Conservation (phyloP, 1,139 yeast genomes). For the Suhomyces guaymorum region DNA sequence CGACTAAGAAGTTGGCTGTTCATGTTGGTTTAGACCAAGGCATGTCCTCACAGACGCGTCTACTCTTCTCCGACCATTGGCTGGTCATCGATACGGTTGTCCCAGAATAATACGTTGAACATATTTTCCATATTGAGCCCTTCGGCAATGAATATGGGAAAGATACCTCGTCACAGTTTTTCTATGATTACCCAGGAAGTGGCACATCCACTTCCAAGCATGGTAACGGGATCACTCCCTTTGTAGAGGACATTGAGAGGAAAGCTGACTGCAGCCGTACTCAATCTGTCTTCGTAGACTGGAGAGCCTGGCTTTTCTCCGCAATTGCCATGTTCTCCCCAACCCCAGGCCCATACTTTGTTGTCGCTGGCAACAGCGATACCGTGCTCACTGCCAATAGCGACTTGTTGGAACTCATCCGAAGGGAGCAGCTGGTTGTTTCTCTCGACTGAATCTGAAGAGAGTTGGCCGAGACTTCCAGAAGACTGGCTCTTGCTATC, state of each 20-base stretch:
- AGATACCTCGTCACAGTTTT: slow-evolving; percentile 70
- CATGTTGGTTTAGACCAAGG: no score
- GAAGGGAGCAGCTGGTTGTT: no score
- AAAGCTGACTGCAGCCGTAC: slow-evolving; percentile 6
- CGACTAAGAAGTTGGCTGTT: slow-evolving; percentile 19
- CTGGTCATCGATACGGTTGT: slow-evolving; percentile 55
- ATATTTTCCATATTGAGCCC: slow-evolving; percentile 75
- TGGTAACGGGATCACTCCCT: slow-evolving; percentile 23
- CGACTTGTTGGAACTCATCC: slow-evolving; percentile 27
- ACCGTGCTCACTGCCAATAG: slow-evolving; percentile 93
- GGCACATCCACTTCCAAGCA: slow-evolving; percentile 47
- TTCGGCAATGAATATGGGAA: slow-evolving; percentile 69
- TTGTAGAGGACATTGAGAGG: slow-evolving; percentile 38
- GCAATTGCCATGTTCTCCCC: slow-evolving; percentile 99
- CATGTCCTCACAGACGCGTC: no score
- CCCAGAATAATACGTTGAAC: slow-evolving; percentile 72
- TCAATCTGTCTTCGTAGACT: slow-evolving; percentile 1
- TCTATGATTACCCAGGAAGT: slow-evolving; percentile 40
- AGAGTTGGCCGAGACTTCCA: no score
- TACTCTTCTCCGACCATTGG: no score
- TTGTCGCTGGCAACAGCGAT: slow-evolving; percentile 36
- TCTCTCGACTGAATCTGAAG: no score
- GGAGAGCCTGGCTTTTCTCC: slow-evolving; percentile 40
- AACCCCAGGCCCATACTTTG: slow-evolving; percentile 79
- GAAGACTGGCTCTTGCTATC: no score